Conservation (phyloP, 331 rosid species). For the Pyrus hybrid region DNA sequence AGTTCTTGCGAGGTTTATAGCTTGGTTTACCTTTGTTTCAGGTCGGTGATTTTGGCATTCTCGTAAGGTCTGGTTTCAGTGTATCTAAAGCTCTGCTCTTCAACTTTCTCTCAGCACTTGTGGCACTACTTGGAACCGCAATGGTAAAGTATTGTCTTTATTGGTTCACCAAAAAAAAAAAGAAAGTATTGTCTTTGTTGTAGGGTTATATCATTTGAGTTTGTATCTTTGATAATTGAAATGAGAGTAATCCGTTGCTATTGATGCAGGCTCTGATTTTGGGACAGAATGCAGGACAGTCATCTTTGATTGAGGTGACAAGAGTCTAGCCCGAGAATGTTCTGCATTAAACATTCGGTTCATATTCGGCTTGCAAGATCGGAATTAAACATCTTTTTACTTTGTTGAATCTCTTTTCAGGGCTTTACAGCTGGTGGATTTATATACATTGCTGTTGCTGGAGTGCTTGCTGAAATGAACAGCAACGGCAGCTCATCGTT, state of each 20-base stretch:
- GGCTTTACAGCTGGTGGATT: constrained; percentile 98
- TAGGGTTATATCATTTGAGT: not conserved
- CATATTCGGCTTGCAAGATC: constrained; percentile 6
- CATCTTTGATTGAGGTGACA: constrained; percentile 86
- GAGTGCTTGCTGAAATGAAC: constrained; percentile 97
- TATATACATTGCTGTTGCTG: constrained; percentile 90
- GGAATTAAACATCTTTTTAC: not conserved
- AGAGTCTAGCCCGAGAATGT: constrained; percentile 2
- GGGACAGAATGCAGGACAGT: constrained; percentile 92
- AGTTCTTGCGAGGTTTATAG: not conserved
- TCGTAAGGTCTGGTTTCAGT: constrained; percentile 89
- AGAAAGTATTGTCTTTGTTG: too few species aligned
- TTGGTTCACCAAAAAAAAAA: too few species aligned
- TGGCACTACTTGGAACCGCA: constrained; percentile 88
- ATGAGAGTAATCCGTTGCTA: constrained; percentile 3
- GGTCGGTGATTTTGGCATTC: constrained; percentile 95
- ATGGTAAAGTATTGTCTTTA: constrained; percentile 48
- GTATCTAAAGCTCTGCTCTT: constrained; percentile 76
- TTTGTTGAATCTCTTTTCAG: constrained; percentile 29
- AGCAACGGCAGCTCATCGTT: constrained; percentile 54
- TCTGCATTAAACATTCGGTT: not conserved
- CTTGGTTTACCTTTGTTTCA: constrained; percentile 24
- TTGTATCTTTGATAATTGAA: constrained; percentile 7
- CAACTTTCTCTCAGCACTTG: constrained; percentile 92
- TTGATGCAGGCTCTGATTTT: constrained; percentile 68